Evolutionary conservation across 306 rosid genomes (phyloP), one percentile per base, ranked within the genome.

Genomic region (Potentilla sterilis): DNA sequence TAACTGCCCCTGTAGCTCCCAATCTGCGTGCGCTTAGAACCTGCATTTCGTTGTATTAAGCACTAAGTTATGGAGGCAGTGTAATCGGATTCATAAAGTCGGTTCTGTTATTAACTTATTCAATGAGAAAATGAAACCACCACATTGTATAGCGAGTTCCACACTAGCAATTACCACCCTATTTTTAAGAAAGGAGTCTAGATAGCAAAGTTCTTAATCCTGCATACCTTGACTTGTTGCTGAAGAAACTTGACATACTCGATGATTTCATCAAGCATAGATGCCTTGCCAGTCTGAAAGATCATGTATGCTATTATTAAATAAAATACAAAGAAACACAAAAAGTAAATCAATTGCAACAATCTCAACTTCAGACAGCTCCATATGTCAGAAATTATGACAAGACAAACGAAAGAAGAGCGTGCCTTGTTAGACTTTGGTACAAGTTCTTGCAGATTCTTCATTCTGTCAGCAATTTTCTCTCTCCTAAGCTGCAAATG

Each of bases 241-340:
- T 85, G 88, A 69, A 82, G 88, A 73, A 80, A 80, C 58, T 75
- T 85, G 40, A 85, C 83, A 44, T 85, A 82, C n/a, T 82, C 86
- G 6, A 85, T 85, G 73, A 85, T 85, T 79, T 85, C 88, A 65
- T 82, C 86, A 41, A 85, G 83, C 86, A 85, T 77, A 16, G 86
- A 82, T 41, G 88, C 84, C 63, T 80, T 85, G 84, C 80, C 86
- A 4, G 84, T 82, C 88, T 85, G 83, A 67, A 74, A 70, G 65
- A 76, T 13, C 67, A 58, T 5, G 62, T 18, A 40, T 49, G 16
- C 21, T 24, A 38, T 58, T 24, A 65, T 35, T 75, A 63, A 19
- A 64, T 15, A 19, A 1, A 54, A 35, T 19, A 19, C 38, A 52
- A 19, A 70, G 22, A 32, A 35, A 34, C 59, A 28, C 13, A 70